Base-by-base conservation (phyloP, 441 rosid genomes). In the Erodium trifolium region DNA sequence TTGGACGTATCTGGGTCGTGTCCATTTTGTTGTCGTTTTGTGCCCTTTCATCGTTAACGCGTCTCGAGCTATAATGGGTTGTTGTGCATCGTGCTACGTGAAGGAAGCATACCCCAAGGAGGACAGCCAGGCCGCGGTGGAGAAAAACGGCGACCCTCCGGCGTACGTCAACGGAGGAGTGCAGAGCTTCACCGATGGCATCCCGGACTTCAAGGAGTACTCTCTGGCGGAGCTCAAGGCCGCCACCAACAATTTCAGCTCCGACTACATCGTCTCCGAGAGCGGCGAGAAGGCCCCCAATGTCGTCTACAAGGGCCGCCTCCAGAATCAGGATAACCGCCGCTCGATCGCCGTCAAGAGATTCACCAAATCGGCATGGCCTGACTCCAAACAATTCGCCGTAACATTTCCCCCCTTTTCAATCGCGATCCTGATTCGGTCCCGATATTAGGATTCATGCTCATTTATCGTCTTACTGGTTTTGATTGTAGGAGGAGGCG, bases 201-300 rank as follows among this genome's bases (percentile, higher is more conserved):
- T 74, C 41, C 67, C 73, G 3, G 77, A 63, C 43, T 69, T 74
- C 66, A 74, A 69, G 65, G 77, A 69, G 72, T 74, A 64, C 17
- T 39, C 66, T 1, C 77, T 74, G 2, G 29, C 69, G 0, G 77
- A 73, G 60, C 72, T 73, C 9, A 49, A 72, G 27, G 69, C 72
- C 0, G 74, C 78, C 5, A 75, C 93, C 1, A 86, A 84, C 64
- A 88, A 88, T 43, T 88, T 88, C 76, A 84, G 85, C 74, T 78
- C 81, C 59, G 85, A 70, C 1, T 49, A 75, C 65, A 86, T 88
- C 70, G 89, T 88, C 47, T 88, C 93, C 2, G 90, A 88, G 78
- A 82, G 90, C 70, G 92, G 92, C 51, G 92, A 87, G 78, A 87
- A 86, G 74, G 90, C 90, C 65, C 90, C 92, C 35, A 87, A 86